Evolutionary conservation across 139 green algal genomes (phyloP).

Genomic region (Spirogloea muscicola): DNA sequence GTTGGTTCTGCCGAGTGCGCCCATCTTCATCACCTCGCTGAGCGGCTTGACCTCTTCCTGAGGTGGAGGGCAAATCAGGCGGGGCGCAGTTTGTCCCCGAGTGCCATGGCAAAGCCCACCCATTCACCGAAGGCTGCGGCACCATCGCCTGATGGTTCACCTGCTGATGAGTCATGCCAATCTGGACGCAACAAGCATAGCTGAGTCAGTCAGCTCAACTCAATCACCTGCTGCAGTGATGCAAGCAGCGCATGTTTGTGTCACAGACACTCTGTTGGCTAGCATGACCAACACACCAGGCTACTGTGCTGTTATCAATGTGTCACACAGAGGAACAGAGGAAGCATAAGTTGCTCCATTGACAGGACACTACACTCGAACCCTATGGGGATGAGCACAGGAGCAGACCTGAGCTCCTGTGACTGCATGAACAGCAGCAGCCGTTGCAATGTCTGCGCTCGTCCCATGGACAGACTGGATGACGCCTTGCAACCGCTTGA

Average conservation of each 20-base stretch:
- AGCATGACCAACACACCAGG: neutral
- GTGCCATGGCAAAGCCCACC: neutral
- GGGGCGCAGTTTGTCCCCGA: neutral
- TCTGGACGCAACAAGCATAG: neutral
- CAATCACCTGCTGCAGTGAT: neutral
- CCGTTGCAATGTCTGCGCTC: conserved; percentile 24
- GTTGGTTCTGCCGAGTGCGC: too few relatives aligned
- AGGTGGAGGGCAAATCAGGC: neutral
- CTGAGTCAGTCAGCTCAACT: neutral
- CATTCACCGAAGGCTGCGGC: neutral
- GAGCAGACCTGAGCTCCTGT: conserved; percentile 23
- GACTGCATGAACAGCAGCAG: conserved; percentile 21
- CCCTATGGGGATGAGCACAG: neutral
- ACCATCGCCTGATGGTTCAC: neutral
- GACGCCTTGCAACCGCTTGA: conserved; percentile 45
- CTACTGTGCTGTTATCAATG: neutral
- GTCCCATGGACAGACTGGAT: conserved; percentile 41
- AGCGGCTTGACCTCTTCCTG: neutral
- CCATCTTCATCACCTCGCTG: neutral
- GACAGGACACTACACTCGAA: neutral
- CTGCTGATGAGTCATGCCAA: neutral
- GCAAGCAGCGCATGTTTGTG: neutral
- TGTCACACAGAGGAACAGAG: neutral
- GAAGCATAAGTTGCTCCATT: neutral
- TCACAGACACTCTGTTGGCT: neutral